phyloP scores from a whole-genome alignment of 208 protist genomes.

The Wallacemonas collosoma region DNA sequence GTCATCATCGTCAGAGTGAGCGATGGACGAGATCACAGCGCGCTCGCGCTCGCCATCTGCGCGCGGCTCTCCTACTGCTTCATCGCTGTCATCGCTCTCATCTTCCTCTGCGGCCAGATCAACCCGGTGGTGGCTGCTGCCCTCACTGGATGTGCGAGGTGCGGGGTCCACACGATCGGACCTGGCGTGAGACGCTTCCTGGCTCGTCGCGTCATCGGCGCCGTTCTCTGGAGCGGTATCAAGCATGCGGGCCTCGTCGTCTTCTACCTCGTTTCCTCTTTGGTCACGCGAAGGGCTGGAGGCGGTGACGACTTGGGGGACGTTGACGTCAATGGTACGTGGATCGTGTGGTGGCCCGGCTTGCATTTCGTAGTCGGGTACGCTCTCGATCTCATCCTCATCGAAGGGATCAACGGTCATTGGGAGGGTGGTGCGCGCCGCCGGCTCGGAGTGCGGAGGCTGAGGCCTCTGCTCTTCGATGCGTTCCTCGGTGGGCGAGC shows the following conservation, averaged over 20 bases:
- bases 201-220: neutral
- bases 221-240: neutral
- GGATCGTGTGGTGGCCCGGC: neutral
- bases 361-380: slow-evolving; percentile 1
- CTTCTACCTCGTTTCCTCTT: neutral
- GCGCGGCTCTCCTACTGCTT: neutral
- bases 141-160: no score
- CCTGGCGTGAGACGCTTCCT: neutral
- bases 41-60: neutral
- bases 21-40: neutral
- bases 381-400: slow-evolving; percentile 16
- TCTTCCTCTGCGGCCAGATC: neutral
- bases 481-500: no score
- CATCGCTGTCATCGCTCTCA: neutral
- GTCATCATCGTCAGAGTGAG: slow-evolving; percentile 1
- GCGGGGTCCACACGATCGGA: no score
- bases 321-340: neutral
- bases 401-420: neutral
- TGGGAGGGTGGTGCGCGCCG: no score
- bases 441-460: no score
- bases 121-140: neutral
- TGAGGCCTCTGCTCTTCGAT: no score
- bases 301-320: neutral
- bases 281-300: neutral
- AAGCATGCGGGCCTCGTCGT: no score